Evolutionary conservation across 495 filamentous ascomycete genomes (phyloP).

Genomic region (Cladorrhinum samala): DNA sequence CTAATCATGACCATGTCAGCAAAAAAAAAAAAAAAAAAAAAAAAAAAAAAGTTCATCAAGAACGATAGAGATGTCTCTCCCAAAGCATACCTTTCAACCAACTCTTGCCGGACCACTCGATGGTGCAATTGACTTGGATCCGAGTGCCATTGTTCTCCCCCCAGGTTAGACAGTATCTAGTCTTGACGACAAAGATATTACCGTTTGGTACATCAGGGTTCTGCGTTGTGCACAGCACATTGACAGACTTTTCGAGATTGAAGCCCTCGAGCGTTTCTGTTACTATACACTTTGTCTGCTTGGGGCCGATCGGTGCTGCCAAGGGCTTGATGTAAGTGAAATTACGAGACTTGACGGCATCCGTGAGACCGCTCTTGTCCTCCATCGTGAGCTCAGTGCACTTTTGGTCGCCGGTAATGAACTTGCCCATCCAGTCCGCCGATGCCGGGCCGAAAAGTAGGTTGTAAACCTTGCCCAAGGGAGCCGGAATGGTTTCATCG

Average conservation of each 20-base stretch:
- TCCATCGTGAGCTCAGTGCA: conserved; percentile 79
- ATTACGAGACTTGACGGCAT: conserved; percentile 63
- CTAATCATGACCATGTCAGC: conserved; percentile 31
- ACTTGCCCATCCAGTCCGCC: conserved; percentile 73
- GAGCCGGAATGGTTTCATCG: conserved; percentile 81
- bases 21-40: not conserved
- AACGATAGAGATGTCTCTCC: too few relatives aligned
- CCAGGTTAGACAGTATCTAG: conserved; percentile 92
- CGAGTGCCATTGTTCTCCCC: conserved; percentile 76
- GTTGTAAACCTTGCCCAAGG: conserved; percentile 86
- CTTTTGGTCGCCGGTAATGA: conserved; percentile 81
- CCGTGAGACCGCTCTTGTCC: conserved; percentile 68
- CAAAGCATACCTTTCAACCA: conserved; percentile 94
- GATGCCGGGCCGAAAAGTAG: conserved; percentile 79
- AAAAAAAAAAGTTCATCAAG: not conserved
- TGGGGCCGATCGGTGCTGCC: conserved; percentile 76
- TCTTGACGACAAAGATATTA: conserved; percentile 85
- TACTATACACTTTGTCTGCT: conserved; percentile 90
- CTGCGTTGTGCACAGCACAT: conserved; percentile 72
- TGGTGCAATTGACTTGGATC: conserved; percentile 75
- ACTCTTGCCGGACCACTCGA: conserved; percentile 97
- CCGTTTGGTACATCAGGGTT: conserved; percentile 95
- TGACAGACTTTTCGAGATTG: conserved; percentile 82
- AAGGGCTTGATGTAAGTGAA: conserved; percentile 93
- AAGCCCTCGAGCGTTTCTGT: conserved; percentile 73